These are phyloP conservation scores for Fusarium redolens DNA, from an alignment of 2,329 filamentous ascomycete genomes.

Conservation along the genomic window DNA sequence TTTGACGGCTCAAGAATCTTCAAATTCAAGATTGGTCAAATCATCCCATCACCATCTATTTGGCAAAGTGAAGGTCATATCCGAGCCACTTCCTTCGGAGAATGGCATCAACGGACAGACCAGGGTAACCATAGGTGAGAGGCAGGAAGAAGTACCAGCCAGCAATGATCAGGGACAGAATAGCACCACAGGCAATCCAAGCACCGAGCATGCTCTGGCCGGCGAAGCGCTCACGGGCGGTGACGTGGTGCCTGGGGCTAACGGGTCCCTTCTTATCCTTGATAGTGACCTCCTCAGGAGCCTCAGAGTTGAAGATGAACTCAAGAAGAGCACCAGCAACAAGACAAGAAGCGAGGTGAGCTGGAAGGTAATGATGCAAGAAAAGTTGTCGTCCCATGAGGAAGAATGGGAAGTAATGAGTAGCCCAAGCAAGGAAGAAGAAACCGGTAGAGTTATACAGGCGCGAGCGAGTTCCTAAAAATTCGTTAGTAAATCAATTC, in stretches of 20 bases:
- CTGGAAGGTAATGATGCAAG: slow-evolving; percentile 96
- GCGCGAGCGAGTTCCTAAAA: slow-evolving; percentile 83
- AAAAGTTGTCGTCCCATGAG: slow-evolving; percentile 98
- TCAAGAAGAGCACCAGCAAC: slow-evolving; percentile 93
- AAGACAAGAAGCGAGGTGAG: slow-evolving; percentile 89
- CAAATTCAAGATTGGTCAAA: not conserved
- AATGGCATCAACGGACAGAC: slow-evolving; percentile 82
- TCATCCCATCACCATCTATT: slow-evolving; percentile 65
- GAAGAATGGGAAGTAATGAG: slow-evolving; percentile 97
- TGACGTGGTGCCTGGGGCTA: slow-evolving; percentile 69
- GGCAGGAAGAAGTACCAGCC: slow-evolving; percentile 95
- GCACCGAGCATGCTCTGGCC: slow-evolving; percentile 79
- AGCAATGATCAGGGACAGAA: slow-evolving; percentile 75
- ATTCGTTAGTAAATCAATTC: slow-evolving; percentile 46
- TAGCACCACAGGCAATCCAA: slow-evolving; percentile 81
- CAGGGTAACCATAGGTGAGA: slow-evolving; percentile 94
- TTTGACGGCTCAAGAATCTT: not conserved
- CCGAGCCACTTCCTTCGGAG: slow-evolving; percentile 91
- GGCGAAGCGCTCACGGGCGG: slow-evolving; percentile 84
- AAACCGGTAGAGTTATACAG: slow-evolving; percentile 99
- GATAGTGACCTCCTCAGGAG: slow-evolving; percentile 66
- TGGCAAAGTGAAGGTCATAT: slow-evolving; percentile 98
- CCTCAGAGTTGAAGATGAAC: slow-evolving; percentile 94
- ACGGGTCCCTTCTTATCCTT: slow-evolving; percentile 60
- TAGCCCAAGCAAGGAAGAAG: slow-evolving; percentile 98